Percentiles rank a stretch among this genome's conserved stretches.
phyloP scores from a whole-genome alignment of 1,284 basidiomycete species.

The Boletus smithii region DNA sequence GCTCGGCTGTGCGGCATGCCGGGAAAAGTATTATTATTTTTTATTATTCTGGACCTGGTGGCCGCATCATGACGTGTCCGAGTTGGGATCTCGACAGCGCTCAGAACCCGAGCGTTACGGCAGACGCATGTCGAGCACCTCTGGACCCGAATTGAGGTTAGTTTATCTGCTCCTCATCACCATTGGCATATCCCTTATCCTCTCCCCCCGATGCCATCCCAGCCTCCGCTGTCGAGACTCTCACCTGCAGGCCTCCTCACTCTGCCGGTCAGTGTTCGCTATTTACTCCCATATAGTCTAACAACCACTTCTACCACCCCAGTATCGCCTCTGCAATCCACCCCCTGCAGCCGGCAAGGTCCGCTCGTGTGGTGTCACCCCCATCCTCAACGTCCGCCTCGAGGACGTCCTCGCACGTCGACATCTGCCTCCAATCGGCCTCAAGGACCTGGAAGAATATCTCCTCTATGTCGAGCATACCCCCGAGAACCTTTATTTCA shows the following conservation, averaged over 20 bases:
- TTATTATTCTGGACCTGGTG: not conserved
- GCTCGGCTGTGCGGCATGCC: conserved; percentile 7
- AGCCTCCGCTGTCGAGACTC: conserved; percentile 48
- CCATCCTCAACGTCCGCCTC: conserved; percentile 56
- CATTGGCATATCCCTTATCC: not conserved
- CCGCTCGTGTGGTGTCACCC: conserved; percentile 58
- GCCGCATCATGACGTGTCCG: not conserved
- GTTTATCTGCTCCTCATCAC: conserved; percentile 13
- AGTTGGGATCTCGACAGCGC: conserved; percentile 19
- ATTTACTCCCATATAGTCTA: too few relatives aligned
- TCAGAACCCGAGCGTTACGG: conserved; percentile 10
- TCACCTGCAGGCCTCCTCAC: conserved; percentile 44
- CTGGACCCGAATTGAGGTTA: conserved; percentile 3
- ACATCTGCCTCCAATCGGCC: conserved; percentile 68
- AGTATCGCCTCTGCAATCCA: conserved; percentile 65
- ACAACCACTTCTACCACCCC: too few relatives aligned
- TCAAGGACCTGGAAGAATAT: conserved; percentile 82
- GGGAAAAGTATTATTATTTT: conserved; percentile 1
- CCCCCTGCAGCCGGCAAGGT: conserved; percentile 64
- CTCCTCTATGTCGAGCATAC: conserved; percentile 67
- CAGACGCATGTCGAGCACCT: conserved; percentile 3
- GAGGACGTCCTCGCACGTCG: conserved; percentile 68
- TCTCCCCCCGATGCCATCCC: conserved; percentile 20
- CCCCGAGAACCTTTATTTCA: conserved; percentile 74
- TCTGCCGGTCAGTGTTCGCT: conserved; percentile 40